Evolutionary conservation across 768 basidiomycete species (phyloP).

Genomic region (Boletus reticulatus): DNA sequence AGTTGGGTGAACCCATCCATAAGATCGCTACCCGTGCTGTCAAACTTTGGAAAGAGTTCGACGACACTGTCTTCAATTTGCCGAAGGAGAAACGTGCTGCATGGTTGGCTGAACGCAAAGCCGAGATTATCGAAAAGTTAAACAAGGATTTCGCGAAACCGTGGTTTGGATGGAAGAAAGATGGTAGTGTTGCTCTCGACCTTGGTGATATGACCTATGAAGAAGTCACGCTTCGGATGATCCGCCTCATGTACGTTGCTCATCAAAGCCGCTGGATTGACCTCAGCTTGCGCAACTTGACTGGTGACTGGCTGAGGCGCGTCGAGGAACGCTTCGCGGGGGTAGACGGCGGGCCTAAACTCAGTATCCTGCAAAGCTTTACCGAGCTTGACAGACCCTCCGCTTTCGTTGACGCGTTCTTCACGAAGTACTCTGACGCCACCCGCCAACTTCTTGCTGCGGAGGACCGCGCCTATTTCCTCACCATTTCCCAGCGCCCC

Average conservation of each 20-base stretch:
- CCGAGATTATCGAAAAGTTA: constrained; percentile 86
- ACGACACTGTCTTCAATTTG: constrained; percentile 92
- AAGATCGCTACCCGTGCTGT: constrained; percentile 97
- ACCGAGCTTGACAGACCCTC: constrained; percentile 78
- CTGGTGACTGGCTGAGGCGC: constrained; percentile 95
- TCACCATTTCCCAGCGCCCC: constrained; percentile 91
- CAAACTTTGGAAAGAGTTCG: constrained; percentile 99
- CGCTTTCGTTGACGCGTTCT: constrained; percentile 77
- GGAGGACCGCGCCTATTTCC: constrained; percentile 94
- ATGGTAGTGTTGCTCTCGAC: constrained; percentile 78
- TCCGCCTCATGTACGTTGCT: constrained; percentile 90
- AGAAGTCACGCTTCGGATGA: constrained; percentile 88
- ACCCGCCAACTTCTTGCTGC: constrained; percentile 84
- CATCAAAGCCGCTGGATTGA: constrained; percentile 96
- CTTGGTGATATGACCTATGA: constrained; percentile 98
- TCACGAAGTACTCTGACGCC: constrained; percentile 80
- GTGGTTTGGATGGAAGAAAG: constrained; percentile 98
- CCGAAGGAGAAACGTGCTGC: constrained; percentile 92
- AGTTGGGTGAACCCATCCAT: constrained; percentile 98
- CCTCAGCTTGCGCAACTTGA: constrained; percentile 83
- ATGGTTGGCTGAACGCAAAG: constrained; percentile 85
- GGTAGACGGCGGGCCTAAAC: constrained; percentile 76
- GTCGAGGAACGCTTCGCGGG: constrained; percentile 95
- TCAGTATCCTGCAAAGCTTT: constrained; percentile 85
- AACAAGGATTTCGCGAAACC: constrained; percentile 96